Base-by-base conservation (phyloP, 805 yeast species). In the Kuraishia cidri region DNA sequence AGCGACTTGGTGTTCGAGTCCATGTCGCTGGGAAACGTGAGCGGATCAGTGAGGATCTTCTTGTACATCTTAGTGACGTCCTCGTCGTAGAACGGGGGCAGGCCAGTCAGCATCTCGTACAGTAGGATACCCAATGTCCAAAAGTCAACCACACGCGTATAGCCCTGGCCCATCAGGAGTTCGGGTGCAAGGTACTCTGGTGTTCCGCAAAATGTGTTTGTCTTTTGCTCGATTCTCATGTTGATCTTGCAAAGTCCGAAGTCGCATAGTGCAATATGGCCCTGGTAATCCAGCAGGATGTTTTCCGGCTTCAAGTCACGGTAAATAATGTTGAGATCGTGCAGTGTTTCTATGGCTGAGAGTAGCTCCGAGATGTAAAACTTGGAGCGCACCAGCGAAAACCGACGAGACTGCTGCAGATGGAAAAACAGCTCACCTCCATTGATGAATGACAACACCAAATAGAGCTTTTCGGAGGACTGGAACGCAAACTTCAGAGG, bases 141-240 rank as follows among this genome's bases (percentile, higher is more conserved):
- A 90, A 96, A 92, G 58, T 92, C 98, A 15, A 92, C 97, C 7
- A 82, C 81, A 54, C 95, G 78, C 2, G 97, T 87, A 57, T 92
- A 92, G 2, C 97, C 97, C 52, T 84, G 87, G 31, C 94, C 92
- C 46, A 87, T 64, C 31, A 92, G 63, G 44, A 92, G 64, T 58
- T 92, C 98, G 1, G 98, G 98, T 1, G 97, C 96, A 44, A 92
- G 66, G 56, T 92, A 92, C 58, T 92, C 97, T 1, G 97, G 97
- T 0, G 98, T 92, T 26, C 98, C 98, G 59, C 98, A 92, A 54
- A 92, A 92, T 0, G 98, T 92, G 47, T 80, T 81, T 16, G 75
- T 69, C 56, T 83, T 83, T 47, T 87, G 95, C 39, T 83, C 80
- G 45, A 79, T 75, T 43, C 78, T 75, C 98, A 92, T 92, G 62